These are phyloP conservation scores for Chloromonas sp. DNA, from an alignment of 163 green algal genomes.

Conservation along the genomic window DNA sequence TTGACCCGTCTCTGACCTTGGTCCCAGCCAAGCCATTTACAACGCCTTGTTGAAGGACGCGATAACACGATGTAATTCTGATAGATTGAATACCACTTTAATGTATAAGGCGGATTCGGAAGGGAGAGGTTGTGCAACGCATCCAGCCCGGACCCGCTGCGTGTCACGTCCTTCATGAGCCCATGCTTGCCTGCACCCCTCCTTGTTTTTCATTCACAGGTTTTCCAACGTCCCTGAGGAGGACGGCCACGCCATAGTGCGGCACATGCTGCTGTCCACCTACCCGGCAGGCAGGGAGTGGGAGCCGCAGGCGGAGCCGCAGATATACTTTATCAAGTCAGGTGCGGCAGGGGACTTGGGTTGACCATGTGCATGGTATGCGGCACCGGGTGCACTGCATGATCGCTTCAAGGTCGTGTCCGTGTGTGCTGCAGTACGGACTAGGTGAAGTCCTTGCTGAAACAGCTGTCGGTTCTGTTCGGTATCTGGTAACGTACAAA, in stretches of 20 bases:
- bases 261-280: constrained; percentile 28
- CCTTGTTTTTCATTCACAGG: too few species aligned
- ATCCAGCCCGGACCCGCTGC: too few species aligned
- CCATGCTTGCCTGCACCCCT: too few species aligned
- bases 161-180: too few species aligned
- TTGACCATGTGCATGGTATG: not conserved
- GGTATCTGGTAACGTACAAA: too few species aligned
- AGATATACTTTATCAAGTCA: constrained; percentile 37
- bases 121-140: not conserved
- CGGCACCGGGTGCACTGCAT: not conserved
- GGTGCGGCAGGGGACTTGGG: constrained; percentile 1
- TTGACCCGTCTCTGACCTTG: too few species aligned
- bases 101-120: too few species aligned
- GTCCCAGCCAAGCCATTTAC: too few species aligned
- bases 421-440: not conserved
- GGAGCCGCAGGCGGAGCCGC: constrained; percentile 25
- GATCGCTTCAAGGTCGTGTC: not conserved
- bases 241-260: not conserved
- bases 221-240: constrained; percentile 5
- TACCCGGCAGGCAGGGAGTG: constrained; percentile 24
- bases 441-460: not conserved
- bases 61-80: too few species aligned
- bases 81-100: not conserved
- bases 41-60: too few species aligned
- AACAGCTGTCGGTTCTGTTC: too few species aligned